A percentile compares a stretch with the other conserved stretches of the same genome.
Conservation (phyloP, 306 rosid species). For the Parietaria judaica region DNA sequence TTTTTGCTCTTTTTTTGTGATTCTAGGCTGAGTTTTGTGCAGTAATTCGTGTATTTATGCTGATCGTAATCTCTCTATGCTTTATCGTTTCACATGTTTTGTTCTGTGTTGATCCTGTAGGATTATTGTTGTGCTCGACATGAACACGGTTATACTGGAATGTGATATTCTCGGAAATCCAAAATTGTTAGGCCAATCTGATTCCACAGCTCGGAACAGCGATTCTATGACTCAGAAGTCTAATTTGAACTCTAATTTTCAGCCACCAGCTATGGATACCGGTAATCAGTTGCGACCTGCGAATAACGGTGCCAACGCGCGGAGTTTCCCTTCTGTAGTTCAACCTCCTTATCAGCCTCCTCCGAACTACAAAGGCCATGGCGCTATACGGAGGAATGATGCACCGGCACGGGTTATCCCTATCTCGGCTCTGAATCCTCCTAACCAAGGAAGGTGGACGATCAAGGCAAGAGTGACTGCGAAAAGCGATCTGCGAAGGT, state of each 20-base stretch:
- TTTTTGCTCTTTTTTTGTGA: too few relatives aligned
- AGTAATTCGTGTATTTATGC: too few relatives aligned
- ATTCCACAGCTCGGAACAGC: conserved; percentile 25
- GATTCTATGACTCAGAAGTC: conserved; percentile 34
- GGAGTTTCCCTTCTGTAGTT: conserved; percentile 58
- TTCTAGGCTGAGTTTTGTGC: not conserved
- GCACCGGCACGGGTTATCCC: conserved; percentile 90
- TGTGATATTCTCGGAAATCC: conserved; percentile 79
- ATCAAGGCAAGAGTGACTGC: conserved; percentile 96
- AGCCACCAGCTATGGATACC: conserved; percentile 29
- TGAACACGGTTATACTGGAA: conserved; percentile 71
- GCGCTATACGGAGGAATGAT: conserved; percentile 78
- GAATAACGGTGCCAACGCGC: conserved; percentile 29
- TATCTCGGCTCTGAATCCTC: conserved; percentile 86
- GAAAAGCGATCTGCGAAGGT: conserved; percentile 89
- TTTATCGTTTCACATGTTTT: too few relatives aligned
- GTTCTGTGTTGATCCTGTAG: conserved; percentile 29
- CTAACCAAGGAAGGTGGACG: conserved; percentile 96
- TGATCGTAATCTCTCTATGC: too few relatives aligned
- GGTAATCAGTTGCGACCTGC: conserved; percentile 26
- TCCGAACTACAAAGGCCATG: conserved; percentile 62
- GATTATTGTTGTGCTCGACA: conserved; percentile 68
- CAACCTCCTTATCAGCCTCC: conserved; percentile 87
- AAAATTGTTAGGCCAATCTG: conserved; percentile 33
- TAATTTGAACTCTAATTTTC: conserved; percentile 20